Evolutionary conservation across 2,329 filamentous ascomycete genomes (phyloP).

Genomic region (Trichophyton schoenleinii): DNA sequence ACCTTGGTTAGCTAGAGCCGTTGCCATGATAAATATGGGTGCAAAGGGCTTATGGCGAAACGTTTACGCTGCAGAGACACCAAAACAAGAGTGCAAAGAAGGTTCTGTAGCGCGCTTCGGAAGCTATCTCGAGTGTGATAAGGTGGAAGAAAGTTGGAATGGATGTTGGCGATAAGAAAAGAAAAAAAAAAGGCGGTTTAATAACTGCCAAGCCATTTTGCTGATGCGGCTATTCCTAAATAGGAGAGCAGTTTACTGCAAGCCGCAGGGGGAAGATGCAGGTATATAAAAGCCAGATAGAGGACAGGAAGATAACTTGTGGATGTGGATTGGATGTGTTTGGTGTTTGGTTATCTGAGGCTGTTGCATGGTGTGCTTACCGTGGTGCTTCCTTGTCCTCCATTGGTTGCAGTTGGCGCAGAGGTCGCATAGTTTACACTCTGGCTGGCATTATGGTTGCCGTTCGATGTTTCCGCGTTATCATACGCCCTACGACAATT

Average conservation of each 20-base stretch:
- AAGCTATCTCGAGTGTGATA: conserved; percentile 5
- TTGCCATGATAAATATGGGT: conserved; percentile 28
- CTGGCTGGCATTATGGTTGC: conserved; percentile 35
- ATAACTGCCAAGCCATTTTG: conserved; percentile 24
- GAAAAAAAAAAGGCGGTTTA: conserved; percentile 22
- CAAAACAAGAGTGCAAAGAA: conserved; percentile 12
- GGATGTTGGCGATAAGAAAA: conserved; percentile 37
- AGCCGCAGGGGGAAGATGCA: background rate
- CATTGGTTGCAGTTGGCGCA: conserved; percentile 52
- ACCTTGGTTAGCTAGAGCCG: conserved; percentile 37
- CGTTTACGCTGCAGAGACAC: conserved; percentile 5
- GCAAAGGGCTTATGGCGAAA: conserved; percentile 1
- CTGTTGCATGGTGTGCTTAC: conserved; percentile 22
- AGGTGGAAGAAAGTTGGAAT: conserved; percentile 31
- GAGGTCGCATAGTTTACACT: conserved; percentile 51
- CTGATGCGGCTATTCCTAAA: conserved; percentile 16
- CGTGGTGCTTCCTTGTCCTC: conserved; percentile 44
- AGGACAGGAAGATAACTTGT: background rate
- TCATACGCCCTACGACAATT: conserved; percentile 9
- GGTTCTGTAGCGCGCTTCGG: conserved; percentile 9
- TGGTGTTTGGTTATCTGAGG: conserved; percentile 16
- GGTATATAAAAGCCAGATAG: conserved; percentile 8
- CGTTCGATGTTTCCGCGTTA: conserved; percentile 9
- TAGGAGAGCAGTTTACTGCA: conserved; percentile 7
- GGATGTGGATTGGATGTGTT: background rate